Evolutionary conservation across 805 yeast species (phyloP), one percentile per base, ranked within the genome.

Genomic region (Phaffomyces opuntiae): DNA sequence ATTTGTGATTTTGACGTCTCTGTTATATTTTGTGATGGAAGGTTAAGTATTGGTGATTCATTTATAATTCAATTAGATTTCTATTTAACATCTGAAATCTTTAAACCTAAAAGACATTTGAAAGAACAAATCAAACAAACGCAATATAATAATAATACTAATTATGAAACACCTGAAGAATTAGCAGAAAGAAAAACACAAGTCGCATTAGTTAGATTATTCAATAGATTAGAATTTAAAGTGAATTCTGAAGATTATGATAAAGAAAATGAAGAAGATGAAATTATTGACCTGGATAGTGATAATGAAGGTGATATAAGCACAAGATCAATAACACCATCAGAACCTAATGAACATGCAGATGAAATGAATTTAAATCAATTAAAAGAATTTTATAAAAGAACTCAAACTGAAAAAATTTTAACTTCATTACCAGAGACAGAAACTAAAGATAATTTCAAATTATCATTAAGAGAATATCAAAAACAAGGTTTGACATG

Each of bases 401-500:
- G 82, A n/a, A 77, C 88, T 16, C 87, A 85, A 55, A 76, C 80
- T 9, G 73, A 77, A 3, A 80, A 77, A n/a, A 62, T 74, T 11
- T 55, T 77, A 17, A 74, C 75, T 11, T 68, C 73, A 25, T 66
- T 83, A 5, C 90, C 90, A 2, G 82, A 78, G 49, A 75, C 84
- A 0, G 80, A 80, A 3, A 50, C 68, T 6, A 55, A 56, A 1
- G 74, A 75, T 45, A 55, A 70, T 2, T 84, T 89, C 55, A 70
- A 69, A 9, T 54, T 90, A 42, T 66, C 67, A 1, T 65, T 91
- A 42, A 69, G 96, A 46, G 75, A 80, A 1, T 91, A 91, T 61
- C 98, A 91, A 63, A 81, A 77, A 49, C 87, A 83, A 55, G 96
- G 95, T 0, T 65, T 88, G 29, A 78, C 90, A 1, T 89, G 96